Evolutionary conservation across 2,329 filamentous ascomycete species (phyloP).

Genomic region (Fusarium anthophilum): DNA sequence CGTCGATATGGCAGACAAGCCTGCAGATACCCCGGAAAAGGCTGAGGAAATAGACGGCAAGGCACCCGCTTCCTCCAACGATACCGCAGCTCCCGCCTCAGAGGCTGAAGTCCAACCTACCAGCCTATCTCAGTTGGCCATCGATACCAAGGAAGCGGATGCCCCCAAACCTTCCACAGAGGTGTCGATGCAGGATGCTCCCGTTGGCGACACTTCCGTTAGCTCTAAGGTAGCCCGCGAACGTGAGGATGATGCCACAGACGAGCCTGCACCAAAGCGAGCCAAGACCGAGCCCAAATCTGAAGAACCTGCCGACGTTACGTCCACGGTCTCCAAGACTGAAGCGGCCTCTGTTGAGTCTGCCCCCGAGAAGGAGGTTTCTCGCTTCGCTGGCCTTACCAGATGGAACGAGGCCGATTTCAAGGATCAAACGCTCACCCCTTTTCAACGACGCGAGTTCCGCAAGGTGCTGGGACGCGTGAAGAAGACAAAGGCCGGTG

Average conservation of each 20-base stretch:
- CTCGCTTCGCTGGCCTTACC: conserved; percentile 46
- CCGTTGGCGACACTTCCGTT: conserved; percentile 43
- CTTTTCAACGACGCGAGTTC: conserved; percentile 69
- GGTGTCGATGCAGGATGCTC: conserved; percentile 63
- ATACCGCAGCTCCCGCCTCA: conserved; percentile 39
- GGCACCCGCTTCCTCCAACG: conserved; percentile 18
- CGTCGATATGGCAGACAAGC: conserved; percentile 41
- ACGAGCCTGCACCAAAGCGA: conserved; percentile 80
- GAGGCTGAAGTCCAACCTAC: conserved; percentile 50
- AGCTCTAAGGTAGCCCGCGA: conserved; percentile 73
- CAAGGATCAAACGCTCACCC: conserved; percentile 63
- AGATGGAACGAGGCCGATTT: conserved; percentile 55
- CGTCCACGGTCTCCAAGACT: conserved; percentile 9
- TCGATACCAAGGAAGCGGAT: conserved; percentile 48
- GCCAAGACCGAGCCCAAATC: conserved; percentile 74
- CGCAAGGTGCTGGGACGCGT: conserved; percentile 74
- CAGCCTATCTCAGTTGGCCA: conserved; percentile 52
- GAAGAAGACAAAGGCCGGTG: conserved; percentile 86
- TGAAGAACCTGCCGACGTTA: conserved; percentile 44
- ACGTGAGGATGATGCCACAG: conserved; percentile 76
- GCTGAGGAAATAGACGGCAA: conserved; percentile 28
- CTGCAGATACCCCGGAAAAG: conserved; percentile 22
- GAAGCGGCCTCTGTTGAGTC: conserved; percentile 38
- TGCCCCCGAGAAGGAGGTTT: conserved; percentile 28
- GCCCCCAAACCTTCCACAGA: conserved; percentile 50